phyloP scores from a whole-genome alignment of 2,329 filamentous ascomycete species.

The Calonectria leucothoes region DNA sequence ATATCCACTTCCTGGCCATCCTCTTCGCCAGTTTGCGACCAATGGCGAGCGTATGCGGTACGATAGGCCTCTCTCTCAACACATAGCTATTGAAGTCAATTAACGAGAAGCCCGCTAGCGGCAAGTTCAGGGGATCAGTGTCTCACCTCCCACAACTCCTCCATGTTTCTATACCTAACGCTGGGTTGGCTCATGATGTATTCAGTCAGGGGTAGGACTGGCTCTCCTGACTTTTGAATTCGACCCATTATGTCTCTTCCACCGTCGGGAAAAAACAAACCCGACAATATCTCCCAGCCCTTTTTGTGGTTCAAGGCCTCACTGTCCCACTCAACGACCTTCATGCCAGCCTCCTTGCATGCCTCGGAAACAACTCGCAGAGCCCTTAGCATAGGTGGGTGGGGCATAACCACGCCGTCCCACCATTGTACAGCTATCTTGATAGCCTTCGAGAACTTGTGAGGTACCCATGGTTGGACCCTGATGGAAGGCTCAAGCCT shows the following conservation, averaged over 20 bases:
- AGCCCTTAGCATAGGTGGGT: conserved; percentile 69
- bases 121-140: no score
- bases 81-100: conserved; percentile 41
- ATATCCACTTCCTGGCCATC: conserved; percentile 62
- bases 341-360: conserved; percentile 60
- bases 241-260: conserved; percentile 62
- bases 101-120: no score
- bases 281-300: conserved; percentile 56
- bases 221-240: conserved; percentile 66
- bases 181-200: conserved; percentile 68
- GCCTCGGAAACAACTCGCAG: conserved; percentile 64
- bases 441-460: conserved; percentile 54
- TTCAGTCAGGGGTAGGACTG: conserved; percentile 66
- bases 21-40: conserved; percentile 48
- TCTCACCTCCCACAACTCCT: conserved; percentile 53
- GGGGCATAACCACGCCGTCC: conserved; percentile 69
- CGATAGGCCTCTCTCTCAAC: conserved; percentile 54
- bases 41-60: conserved; percentile 49
- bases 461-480: conserved; percentile 48
- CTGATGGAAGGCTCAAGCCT: conserved; percentile 46
- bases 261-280: conserved; percentile 70
- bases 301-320: conserved; percentile 64
- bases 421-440: conserved; percentile 70
- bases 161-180: conserved; percentile 52
- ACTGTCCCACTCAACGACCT: conserved; percentile 65